Evolutionary conservation across 2,329 filamentous ascomycete species (phyloP), one percentile per base, ranked within the genome.

Genomic region (Parastagonospora nodorum): DNA sequence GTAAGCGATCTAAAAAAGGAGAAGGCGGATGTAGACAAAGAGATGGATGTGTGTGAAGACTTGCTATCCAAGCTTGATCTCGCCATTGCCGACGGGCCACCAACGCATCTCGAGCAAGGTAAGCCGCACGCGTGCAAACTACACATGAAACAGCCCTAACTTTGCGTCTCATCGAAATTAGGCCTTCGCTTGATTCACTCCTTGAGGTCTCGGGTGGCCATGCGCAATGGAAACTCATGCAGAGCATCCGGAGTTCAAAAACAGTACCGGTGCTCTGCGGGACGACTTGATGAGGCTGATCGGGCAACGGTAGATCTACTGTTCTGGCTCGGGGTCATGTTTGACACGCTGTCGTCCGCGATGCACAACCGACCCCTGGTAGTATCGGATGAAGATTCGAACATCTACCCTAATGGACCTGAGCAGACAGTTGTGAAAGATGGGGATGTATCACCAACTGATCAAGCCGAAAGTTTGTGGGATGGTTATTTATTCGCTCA

Each of bases 311-410:
- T 85, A 24, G 75, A 80, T 10, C 67, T 85, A 9, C 60, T 85
- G 2, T 84, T 81, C 59, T 85, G 83, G 83, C 70, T 85, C 12
- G 80, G 79, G 0, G 73, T 84, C 39, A 85, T 85, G 82, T 81
- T 83, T 41, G 82, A 85, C 58, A 84, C 82, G 0, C 66, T 84
- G 8, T 82, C 80, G 0, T 77, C 82, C 0, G 80, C 81, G 1
- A 82, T 85, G 74, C 75, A 80, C 43, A 72, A 77, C 42, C 75
- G 77, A 1, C 75, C 77, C 2, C 61, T 78, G 0, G 74, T 78
- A 0, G 71, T 80, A 5, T 75, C 73, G 2, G 76, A 79, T 50
- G 77, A 78, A 53, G 78, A 80, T 46, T 78, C 75, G 46, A 72
- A 77, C 36, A 68, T 77, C 30, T 61, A 66, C 12, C 43, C 59